These are phyloP conservation scores for Cyclocybe aegerita DNA, from an alignment of 768 basidiomycete genomes.

Conservation along the genomic window DNA sequence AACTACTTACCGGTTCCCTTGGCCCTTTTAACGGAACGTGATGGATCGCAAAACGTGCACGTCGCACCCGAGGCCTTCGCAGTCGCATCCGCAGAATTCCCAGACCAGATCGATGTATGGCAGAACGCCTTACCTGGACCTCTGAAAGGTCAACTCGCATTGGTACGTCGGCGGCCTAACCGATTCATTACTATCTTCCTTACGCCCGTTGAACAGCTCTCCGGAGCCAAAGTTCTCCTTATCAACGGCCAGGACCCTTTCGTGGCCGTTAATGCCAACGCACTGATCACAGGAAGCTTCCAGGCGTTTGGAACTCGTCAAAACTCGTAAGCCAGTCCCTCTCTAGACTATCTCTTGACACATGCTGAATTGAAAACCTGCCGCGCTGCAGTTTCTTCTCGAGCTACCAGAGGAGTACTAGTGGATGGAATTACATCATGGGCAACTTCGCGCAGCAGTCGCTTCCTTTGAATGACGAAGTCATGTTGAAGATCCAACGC, in stretches of 20 bases:
- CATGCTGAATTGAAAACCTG: background rate
- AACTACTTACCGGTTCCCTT: slow-evolving; percentile 53
- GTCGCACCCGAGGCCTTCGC: slow-evolving; percentile 57
- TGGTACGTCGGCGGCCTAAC: slow-evolving; percentile 28
- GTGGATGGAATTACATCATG: slow-evolving; percentile 43
- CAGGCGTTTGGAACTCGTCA: slow-evolving; percentile 51
- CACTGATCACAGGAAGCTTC: slow-evolving; percentile 50
- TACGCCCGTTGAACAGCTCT: slow-evolving; percentile 23
- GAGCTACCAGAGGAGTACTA: slow-evolving; percentile 35
- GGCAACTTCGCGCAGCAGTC: slow-evolving; percentile 57
- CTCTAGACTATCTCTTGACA: too few relatives aligned
- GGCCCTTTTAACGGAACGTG: slow-evolving; percentile 40
- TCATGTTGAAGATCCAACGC: slow-evolving; percentile 44
- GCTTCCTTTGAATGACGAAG: slow-evolving; percentile 51
- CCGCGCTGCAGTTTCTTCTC: slow-evolving; percentile 39
- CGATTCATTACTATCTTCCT: background rate
- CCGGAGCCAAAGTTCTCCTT: slow-evolving; percentile 52
- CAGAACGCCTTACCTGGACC: slow-evolving; percentile 49
- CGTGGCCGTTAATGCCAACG: slow-evolving; percentile 52
- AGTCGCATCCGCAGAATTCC: slow-evolving; percentile 52
- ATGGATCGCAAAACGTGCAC: slow-evolving; percentile 47
- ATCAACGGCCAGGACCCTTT: slow-evolving; percentile 57
- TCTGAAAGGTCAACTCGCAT: slow-evolving; percentile 46
- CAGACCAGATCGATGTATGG: slow-evolving; percentile 54
- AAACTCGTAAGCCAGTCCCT: slow-evolving; percentile 33